Percentiles rank a stretch among this genome's conserved stretches.
phyloP scores from a whole-genome alignment of 1,284 basidiomycete genomes.

The Ustilago tritici region DNA sequence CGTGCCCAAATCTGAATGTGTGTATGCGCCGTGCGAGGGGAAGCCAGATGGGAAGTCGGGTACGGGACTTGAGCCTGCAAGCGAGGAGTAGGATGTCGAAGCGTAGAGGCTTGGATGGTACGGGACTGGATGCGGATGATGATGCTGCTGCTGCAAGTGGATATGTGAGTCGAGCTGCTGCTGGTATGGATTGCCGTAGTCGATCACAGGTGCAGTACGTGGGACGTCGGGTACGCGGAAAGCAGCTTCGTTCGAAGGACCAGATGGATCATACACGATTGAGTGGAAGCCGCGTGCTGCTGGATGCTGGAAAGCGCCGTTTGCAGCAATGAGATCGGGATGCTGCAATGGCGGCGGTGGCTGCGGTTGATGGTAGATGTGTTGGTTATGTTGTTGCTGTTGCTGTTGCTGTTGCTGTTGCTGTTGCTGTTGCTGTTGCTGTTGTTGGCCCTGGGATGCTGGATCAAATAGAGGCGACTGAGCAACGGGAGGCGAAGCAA shows the following conservation, averaged over 20 bases:
- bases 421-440: constrained; percentile 32
- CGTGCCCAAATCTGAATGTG: constrained; percentile 35
- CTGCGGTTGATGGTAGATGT: constrained; percentile 29
- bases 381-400: constrained; percentile 26
- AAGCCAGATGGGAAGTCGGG: constrained; percentile 22
- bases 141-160: constrained; percentile 23
- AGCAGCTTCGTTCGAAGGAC: constrained; percentile 22
- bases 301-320: constrained; percentile 30
- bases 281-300: constrained; percentile 19
- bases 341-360: constrained; percentile 14
- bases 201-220: constrained; percentile 22
- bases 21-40: constrained; percentile 19
- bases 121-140: constrained; percentile 12
- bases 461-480: constrained; percentile 25
- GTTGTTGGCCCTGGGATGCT: constrained; percentile 21
- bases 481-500: constrained; percentile 18
- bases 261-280: constrained; percentile 20
- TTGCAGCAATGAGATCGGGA: constrained; percentile 13
- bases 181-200: constrained; percentile 39
- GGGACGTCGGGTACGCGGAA: constrained; percentile 35
- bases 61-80: constrained; percentile 20
- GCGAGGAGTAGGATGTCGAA: constrained; percentile 33
- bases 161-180: constrained; percentile 30
- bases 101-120: constrained; percentile 30
- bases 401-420: constrained; percentile 23